Evolutionary conservation across 2,329 filamentous ascomycete species (phyloP).

Genomic region (Thielaviopsis euricoi): DNA sequence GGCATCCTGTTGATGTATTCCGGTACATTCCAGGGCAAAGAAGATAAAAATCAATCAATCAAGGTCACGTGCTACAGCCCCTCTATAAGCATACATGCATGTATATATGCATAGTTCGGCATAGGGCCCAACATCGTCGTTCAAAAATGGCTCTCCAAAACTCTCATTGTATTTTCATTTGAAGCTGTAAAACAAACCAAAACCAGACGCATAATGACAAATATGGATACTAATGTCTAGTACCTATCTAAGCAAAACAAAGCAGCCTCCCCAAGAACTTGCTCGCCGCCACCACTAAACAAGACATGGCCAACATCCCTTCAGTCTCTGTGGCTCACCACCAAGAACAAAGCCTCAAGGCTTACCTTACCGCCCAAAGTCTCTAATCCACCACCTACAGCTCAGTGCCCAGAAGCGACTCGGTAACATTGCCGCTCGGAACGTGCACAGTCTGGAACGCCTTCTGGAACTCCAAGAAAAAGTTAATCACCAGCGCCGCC

Average conservation of each 20-base stretch:
- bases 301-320: too few species aligned
- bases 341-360: too few species aligned
- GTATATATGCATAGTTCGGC: too few species aligned
- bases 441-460: constrained; percentile 4
- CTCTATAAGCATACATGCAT: neutral
- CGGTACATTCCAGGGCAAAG: neutral
- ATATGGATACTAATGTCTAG: neutral
- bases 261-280: too few species aligned
- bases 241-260: neutral
- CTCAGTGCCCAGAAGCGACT: constrained; percentile 2
- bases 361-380: neutral
- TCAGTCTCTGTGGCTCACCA: too few species aligned
- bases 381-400: too few species aligned
- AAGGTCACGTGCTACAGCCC: neutral
- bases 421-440: constrained; percentile 1
- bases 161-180: neutral
- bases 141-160: neutral
- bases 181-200: neutral
- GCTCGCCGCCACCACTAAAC: too few species aligned
- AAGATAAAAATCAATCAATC: neutral
- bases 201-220: neutral
- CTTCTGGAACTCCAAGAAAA: constrained; percentile 56
- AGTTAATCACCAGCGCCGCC: constrained; percentile 68
- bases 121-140: neutral
- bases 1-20: neutral